A percentile compares a stretch with the other conserved stretches of the same genome.
Evolutionary conservation across 257 asterid genomes (phyloP).

Genomic region (Penstemon davidsonii): DNA sequence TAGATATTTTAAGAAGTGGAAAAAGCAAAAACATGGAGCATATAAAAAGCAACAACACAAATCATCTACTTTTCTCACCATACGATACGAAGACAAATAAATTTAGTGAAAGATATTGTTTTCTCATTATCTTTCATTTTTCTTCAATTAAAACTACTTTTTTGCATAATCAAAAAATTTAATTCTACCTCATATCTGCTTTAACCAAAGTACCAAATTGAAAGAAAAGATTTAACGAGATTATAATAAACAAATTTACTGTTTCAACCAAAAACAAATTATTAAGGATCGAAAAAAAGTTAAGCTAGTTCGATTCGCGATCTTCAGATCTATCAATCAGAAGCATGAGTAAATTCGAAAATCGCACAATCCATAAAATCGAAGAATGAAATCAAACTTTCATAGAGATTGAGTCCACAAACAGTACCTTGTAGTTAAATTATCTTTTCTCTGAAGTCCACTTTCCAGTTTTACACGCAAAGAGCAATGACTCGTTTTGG

Average conservation of each 20-base stretch:
- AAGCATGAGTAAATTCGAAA: neutral
- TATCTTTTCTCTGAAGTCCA: conserved; percentile 23
- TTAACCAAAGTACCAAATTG: too few species aligned
- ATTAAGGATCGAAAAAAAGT: neutral
- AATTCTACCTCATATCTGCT: too few species aligned
- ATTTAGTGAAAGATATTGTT: too few species aligned
- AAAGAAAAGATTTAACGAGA: neutral
- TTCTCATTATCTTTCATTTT: too few species aligned
- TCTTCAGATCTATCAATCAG: conserved; percentile 25
- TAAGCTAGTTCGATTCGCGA: neutral
- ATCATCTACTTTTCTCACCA: too few species aligned
- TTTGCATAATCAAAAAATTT: too few species aligned
- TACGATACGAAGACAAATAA: too few species aligned
- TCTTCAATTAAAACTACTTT: too few species aligned
- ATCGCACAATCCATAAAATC: neutral
- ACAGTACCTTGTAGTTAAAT: conserved; percentile 37
- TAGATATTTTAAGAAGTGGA: too few species aligned
- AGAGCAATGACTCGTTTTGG: conserved; percentile 15
- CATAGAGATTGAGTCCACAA: conserved; percentile 23
- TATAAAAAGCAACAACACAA: too few species aligned
- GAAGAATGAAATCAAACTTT: neutral
- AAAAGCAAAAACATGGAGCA: too few species aligned
- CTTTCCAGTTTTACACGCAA: conserved; percentile 30
- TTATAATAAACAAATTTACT: neutral
- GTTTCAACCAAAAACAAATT: neutral